phyloP scores from a whole-genome alignment of 176 grass and related monocot genomes.

The Musa schizocarpa region DNA sequence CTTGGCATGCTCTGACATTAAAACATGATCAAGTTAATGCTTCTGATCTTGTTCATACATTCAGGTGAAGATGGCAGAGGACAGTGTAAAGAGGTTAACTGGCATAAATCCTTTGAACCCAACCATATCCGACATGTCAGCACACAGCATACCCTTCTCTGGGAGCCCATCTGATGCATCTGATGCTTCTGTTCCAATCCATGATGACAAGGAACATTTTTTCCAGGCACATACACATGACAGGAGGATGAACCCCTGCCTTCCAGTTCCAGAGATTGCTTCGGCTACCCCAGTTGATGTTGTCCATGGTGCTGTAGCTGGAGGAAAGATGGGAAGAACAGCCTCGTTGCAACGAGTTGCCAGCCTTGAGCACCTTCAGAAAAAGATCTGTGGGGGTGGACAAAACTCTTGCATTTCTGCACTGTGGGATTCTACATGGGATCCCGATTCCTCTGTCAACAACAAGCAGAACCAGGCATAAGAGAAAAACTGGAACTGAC shows the following conservation, averaged over 20 bases:
- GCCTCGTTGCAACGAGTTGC: constrained; percentile 30
- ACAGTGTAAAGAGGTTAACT: constrained; percentile 49
- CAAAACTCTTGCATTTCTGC: background rate
- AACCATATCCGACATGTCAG: constrained; percentile 29
- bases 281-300: constrained; percentile 1
- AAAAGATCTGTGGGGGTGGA: constrained; percentile 35
- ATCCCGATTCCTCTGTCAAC: constrained; percentile 11
- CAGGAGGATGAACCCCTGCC: constrained; percentile 1
- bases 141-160: constrained; percentile 26
- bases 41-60: constrained; percentile 4
- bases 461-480: constrained; percentile 8
- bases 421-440: constrained; percentile 12
- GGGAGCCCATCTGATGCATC: constrained; percentile 30
- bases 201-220: constrained; percentile 26
- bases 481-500: background rate
- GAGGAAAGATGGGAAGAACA: constrained; percentile 23
- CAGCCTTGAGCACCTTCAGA: constrained; percentile 70
- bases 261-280: constrained; percentile 10
- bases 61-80: constrained; percentile 76
- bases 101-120: constrained; percentile 24
- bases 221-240: constrained; percentile 22
- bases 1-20: background rate
- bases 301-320: constrained; percentile 1
- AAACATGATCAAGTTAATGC: background rate
- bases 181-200: constrained; percentile 10